Evolutionary conservation across 306 rosid species (phyloP), one percentile per base, ranked within the genome.

Genomic region (Citrullus colocynthis): DNA sequence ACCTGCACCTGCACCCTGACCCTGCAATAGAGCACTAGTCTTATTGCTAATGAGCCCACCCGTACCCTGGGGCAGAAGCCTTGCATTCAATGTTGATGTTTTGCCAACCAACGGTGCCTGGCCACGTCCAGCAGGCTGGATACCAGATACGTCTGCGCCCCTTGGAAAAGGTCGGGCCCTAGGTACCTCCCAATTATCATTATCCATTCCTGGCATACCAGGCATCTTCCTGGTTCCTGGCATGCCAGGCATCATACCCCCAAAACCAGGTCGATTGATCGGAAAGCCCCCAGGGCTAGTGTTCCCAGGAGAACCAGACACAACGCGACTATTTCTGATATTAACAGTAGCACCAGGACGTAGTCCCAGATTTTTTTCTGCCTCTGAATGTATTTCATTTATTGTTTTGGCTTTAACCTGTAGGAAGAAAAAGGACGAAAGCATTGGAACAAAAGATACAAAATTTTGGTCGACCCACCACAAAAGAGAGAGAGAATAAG

Each of bases 221-320:
- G 97, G 96, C 96, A 92, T 91, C 88, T 87, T 95, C 84, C 97
- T 92, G 39, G 88, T 76, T 81, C 99, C 99, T 0, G 98, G 98
- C 97, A 92, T 88, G 77, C 99, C 99, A 21, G 99, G 99, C 97
- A 95, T 95, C 95, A 93, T 83, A 30, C 98, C 98, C 2, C 99
- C 99, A 6, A 86, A 85, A 77, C 98, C 99, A 78, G 93, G 89
- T 70, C 97, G 87, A 34, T 83, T 81, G 63, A 89, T 86, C 11
- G 96, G 91, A 52, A 82, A 91, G 57, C 94, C 97, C 10, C 89
- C 93, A 1, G 90, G 86, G 79, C 82, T 80, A 5, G 89, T 74
- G 78, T 75, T 90, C 58, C 96, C 99, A 81, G 86, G 90, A 80
- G 45, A 81, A 37, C 89, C 89, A 55, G 98, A 82, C 77, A 64